Conservation (phyloP, 495 filamentous ascomycete genomes). For the Xylaria palmicola region DNA sequence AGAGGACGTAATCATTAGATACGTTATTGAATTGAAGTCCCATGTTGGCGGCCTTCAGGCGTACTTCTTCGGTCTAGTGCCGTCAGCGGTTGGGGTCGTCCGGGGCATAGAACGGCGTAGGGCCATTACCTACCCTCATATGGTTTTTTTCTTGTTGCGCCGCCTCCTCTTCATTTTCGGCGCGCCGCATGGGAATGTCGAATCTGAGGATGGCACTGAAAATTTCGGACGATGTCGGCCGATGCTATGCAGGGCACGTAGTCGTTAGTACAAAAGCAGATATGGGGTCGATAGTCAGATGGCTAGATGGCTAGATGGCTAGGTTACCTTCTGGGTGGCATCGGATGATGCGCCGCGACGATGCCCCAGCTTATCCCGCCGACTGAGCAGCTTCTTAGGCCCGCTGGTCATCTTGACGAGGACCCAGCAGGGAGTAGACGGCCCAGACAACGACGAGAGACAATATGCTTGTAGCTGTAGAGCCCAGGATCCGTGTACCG, state of each 20-base stretch:
- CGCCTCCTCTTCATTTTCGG: slow-evolving; percentile 53
- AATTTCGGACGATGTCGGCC: slow-evolving; percentile 38
- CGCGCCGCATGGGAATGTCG: too few species aligned
- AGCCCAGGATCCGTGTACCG: too few species aligned
- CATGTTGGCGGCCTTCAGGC: slow-evolving; percentile 47
- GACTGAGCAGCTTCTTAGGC: slow-evolving; percentile 62
- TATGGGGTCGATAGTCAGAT: too few species aligned
- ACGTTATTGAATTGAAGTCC: slow-evolving; percentile 53
- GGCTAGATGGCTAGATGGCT: slow-evolving; percentile 15
- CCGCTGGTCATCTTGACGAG: slow-evolving; percentile 36
- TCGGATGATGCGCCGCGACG: slow-evolving; percentile 50
- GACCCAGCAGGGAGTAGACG: slow-evolving; percentile 7
- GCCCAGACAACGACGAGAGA: not conserved
- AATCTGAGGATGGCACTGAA: slow-evolving; percentile 57
- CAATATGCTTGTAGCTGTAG: too few species aligned
- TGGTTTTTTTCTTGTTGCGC: slow-evolving; percentile 45
- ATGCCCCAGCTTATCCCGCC: slow-evolving; percentile 64
- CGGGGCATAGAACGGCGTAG: not conserved
- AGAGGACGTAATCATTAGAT: slow-evolving; percentile 62
- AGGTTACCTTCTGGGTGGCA: slow-evolving; percentile 48
- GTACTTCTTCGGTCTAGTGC: slow-evolving; percentile 55
- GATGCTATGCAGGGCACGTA: slow-evolving; percentile 35
- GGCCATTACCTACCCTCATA: slow-evolving; percentile 29
- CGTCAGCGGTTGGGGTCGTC: not conserved
- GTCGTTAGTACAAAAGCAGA: too few species aligned